Percentiles rank a stretch among this genome's conserved stretches.
Evolutionary conservation across 2,329 filamentous ascomycete genomes (phyloP).

Genomic region (Colletotrichum cuscutae): DNA sequence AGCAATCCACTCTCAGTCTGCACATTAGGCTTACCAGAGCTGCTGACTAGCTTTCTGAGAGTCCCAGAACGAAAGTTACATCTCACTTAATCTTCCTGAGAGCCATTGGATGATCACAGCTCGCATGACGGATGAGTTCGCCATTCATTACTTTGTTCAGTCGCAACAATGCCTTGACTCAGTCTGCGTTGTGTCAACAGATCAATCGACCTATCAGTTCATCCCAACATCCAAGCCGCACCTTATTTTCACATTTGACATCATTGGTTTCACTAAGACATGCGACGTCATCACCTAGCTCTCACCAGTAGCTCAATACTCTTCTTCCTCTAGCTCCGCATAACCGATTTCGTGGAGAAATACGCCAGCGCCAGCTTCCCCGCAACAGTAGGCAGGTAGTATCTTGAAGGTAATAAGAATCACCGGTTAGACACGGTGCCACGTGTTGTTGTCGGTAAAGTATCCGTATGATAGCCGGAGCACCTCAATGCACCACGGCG

Average conservation of each 20-base stretch:
- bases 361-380: background rate
- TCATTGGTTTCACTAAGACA: background rate
- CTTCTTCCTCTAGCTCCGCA: background rate
- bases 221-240: background rate
- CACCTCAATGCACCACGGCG: background rate
- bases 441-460: background rate
- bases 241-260: background rate
- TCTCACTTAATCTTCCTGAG: background rate
- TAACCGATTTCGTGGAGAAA: background rate
- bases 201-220: background rate
- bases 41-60: background rate
- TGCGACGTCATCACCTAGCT: background rate
- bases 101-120: background rate
- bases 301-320: background rate
- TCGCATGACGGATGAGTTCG: background rate
- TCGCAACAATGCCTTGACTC: background rate
- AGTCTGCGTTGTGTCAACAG: background rate
- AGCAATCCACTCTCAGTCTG: too few species aligned
- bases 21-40: too few species aligned
- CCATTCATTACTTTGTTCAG: background rate
- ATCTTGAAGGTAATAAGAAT: background rate
- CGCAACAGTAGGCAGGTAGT: background rate
- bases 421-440: background rate
- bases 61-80: background rate
- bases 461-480: background rate